Evolutionary conservation across 345 rosid species (phyloP), one percentile per base, ranked within the genome.

Genomic region (Crucihimalaya himalaica): DNA sequence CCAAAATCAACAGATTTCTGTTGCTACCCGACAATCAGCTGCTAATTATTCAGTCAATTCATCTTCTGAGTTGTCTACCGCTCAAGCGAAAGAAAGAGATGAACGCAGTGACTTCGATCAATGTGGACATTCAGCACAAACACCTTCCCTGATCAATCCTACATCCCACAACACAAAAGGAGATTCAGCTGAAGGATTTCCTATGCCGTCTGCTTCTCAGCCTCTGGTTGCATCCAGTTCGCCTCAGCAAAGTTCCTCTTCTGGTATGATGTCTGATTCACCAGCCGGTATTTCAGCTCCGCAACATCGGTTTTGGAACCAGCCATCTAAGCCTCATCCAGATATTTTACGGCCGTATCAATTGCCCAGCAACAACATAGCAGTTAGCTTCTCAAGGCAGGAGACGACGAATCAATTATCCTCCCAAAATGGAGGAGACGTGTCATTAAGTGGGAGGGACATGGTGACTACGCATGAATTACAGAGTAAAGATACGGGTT

Each of bases 61-160:
- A 66, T 63, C 81, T 78, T 76, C 77, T 48, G 81, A 82, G 73
- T 64, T 73, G 59, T 80, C 86, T 54, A 51, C 77, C 52, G 65
- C 80, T 62, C 88, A 71, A 40, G 58, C 73, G 43, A 82, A 80
- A 79, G 79, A 66, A 71, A 74, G 19, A 8, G 81, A 72, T 13
- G 79, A 81, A 77, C 31, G 80, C n/a, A 79, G 72, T 74, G 90
- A 79, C 67, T 80, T 81, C 73, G 74, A 66, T 68, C 86, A 74
- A 78, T 75, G 63, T 61, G 79, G 83, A 80, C 85, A 83, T 77
- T 78, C 81, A 47, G 78, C 86, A 72, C 74, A 75, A 31, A 83
- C 78, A 48, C 68, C 78, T 63, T 72, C 82, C 37, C 73, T 48
- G 65, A 77, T 52, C 13, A 74, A 73, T 74, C 25, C 47, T 28